phyloP scores from a whole-genome alignment of 192 early-diverging fungal species.

The Neocallimastix lanati region DNA sequence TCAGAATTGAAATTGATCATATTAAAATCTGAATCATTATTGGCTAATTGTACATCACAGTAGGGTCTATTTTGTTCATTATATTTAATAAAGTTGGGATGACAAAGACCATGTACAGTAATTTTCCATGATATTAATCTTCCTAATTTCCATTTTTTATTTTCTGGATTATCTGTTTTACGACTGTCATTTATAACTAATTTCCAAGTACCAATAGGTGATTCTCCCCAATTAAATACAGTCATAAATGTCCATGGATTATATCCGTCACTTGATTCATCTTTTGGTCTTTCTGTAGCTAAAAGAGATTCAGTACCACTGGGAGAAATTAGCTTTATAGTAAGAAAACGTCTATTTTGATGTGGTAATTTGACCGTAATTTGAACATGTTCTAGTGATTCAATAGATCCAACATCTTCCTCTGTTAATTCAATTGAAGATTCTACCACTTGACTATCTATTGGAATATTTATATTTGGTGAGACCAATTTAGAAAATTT shows the following conservation, averaged over 20 bases:
- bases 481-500: not conserved
- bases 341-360: constrained; percentile 15
- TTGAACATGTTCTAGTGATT: constrained; percentile 72
- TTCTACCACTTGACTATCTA: not conserved
- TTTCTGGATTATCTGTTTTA: not conserved
- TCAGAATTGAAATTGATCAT: not conserved
- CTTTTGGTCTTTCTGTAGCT: constrained; percentile 16
- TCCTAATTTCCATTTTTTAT: not conserved
- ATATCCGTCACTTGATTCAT: constrained; percentile 16
- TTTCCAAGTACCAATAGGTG: constrained; percentile 18
- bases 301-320: constrained; percentile 18
- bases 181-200: not conserved
- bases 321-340: constrained; percentile 15
- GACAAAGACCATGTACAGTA: not conserved
- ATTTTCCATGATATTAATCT: not conserved
- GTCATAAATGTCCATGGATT: constrained; percentile 36
- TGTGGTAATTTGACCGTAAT: constrained; percentile 70
- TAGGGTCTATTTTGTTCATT: not conserved
- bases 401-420: not conserved
- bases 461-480: not conserved
- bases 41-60: not conserved
- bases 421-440: not conserved
- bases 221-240: constrained; percentile 26
- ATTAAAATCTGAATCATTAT: not conserved
- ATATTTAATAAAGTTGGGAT: not conserved